Evolutionary conservation across 805 yeast species (phyloP), one percentile per base, ranked within the genome.

Genomic region (Wickerhamiella lipophila): DNA sequence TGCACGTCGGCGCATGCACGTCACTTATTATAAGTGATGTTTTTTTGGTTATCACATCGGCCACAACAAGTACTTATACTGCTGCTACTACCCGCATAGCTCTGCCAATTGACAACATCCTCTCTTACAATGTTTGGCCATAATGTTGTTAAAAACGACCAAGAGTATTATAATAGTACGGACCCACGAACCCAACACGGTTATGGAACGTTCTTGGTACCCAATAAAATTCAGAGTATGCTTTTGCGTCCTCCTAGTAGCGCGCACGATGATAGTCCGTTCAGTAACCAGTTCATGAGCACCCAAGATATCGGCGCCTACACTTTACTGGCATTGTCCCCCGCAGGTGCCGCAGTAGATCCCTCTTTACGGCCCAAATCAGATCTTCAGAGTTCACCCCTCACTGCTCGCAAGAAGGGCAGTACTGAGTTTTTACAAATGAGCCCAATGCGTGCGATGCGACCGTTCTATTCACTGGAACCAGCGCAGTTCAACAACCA

Each of bases 1-100:
- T 38, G 42, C 42, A 38, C n/a, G 26, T 38, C 16, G 26, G 27
- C 42, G 38, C 38, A 32, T 32, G 38, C 38, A 32, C 38, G n/a
- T 11, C 32, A 6, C 6, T 29, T 29, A 29, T n/a, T n/a, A n/a
- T n/a, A n/a, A n/a, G n/a, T n/a, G n/a, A 6, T 29, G 34, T 29
- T 5, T 29, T 29, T 29, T 6, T n/a, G 15, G 6, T 29, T 29
- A 29, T n/a, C 34, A 29, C 34, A 29, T 29, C 13, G 15, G 34
- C 19, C 38, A 29, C 38, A 16, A 32, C 38, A 32, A 32, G 19
- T 32, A 32, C 19, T 5, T 32, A 32, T n/a, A 32, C 11, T 15
- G 11, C 39, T n/a, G 3, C 5, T 4, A 9, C 21, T 4, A 12
- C 11, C 6, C 22, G 21, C 15, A 8, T 11, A 35, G 4, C n/a